These are phyloP conservation scores for Pyrenophora tritici-repentis DNA, from an alignment of 2,329 filamentous ascomycete species.

Conservation along the genomic window DNA sequence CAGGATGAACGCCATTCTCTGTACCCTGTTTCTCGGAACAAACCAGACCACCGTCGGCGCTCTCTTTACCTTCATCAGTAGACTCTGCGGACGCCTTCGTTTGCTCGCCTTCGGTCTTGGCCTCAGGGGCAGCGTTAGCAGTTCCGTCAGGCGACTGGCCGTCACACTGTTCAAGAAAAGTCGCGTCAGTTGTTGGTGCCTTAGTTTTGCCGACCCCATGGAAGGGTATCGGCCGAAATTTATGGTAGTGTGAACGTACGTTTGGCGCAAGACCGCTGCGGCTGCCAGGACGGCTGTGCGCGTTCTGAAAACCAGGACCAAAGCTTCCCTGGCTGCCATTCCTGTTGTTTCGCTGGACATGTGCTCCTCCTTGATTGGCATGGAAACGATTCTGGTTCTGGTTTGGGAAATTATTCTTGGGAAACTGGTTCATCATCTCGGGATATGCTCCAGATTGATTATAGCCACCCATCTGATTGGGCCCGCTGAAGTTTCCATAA, in stretches of 20 bases:
- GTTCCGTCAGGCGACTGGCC: conserved; percentile 37
- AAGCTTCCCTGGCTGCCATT: conserved; percentile 49
- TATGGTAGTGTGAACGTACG: conserved; percentile 41
- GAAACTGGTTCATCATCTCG: conserved; percentile 59
- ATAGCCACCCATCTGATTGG: conserved; percentile 58
- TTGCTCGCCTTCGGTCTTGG: conserved; percentile 39
- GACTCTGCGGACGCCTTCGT: conserved; percentile 26
- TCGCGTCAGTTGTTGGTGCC: conserved; percentile 33
- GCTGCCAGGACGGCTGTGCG: conserved; percentile 39
- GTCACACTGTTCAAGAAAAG: conserved; percentile 33
- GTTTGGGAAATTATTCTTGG: conserved; percentile 69
- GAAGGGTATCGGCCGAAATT: conserved; percentile 15
- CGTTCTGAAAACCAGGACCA: conserved; percentile 34
- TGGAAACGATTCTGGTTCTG: conserved; percentile 75
- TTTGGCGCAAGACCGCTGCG: conserved; percentile 36
- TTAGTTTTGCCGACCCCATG: conserved; percentile 12
- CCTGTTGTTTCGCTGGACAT: conserved; percentile 47
- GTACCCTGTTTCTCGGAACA: conserved; percentile 9
- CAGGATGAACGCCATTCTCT: conserved; percentile 9
- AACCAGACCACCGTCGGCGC: conserved; percentile 12
- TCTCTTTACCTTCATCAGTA: conserved; percentile 40
- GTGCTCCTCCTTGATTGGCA: conserved; percentile 66
- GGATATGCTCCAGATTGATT: conserved; percentile 57
- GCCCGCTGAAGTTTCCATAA: conserved; percentile 64
- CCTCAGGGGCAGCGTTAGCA: conserved; percentile 39